These are phyloP conservation scores for Yamadazyma paraphyllophila DNA, from an alignment of 805 yeast genomes.

Conservation along the genomic window DNA sequence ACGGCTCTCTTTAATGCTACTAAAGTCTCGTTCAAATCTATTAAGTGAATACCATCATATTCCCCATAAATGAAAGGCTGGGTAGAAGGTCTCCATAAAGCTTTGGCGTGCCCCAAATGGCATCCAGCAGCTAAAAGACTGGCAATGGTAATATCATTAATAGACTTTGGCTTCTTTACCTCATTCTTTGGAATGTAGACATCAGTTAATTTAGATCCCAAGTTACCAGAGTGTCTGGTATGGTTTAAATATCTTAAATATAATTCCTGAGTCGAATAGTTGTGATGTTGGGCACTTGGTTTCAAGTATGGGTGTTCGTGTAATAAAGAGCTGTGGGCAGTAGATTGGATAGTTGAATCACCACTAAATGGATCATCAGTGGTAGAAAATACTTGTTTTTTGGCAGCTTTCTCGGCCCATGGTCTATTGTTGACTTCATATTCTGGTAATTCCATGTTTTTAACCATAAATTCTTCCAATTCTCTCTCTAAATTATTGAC, in stretches of 20 bases:
- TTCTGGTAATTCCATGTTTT: constrained; percentile 32
- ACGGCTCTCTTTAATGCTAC: constrained; percentile 74
- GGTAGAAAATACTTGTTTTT: background rate
- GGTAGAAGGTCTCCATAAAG: constrained; percentile 73
- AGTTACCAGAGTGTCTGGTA: constrained; percentile 46
- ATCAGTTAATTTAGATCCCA: constrained; percentile 64
- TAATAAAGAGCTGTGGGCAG: constrained; percentile 29
- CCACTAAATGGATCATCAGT: constrained; percentile 1
- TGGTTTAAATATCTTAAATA: constrained; percentile 71
- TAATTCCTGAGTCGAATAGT: constrained; percentile 77
- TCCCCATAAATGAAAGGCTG: constrained; percentile 87
- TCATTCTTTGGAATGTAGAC: constrained; percentile 73
- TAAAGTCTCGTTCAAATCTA: constrained; percentile 83
- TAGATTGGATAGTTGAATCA: constrained; percentile 22
- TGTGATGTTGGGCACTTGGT: constrained; percentile 57
- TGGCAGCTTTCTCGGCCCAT: constrained; percentile 23
- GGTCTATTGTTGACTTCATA: constrained; percentile 30
- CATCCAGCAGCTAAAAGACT: constrained; percentile 88
- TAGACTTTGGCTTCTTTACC: constrained; percentile 54
- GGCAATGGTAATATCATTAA: constrained; percentile 60
- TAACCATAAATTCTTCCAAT: constrained; percentile 35
- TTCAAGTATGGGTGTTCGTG: constrained; percentile 58
- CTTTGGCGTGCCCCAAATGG: constrained; percentile 88
- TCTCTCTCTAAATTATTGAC: constrained; percentile 41
- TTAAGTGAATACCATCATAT: constrained; percentile 86